Evolutionary conservation across 2,329 filamentous ascomycete species (phyloP).

Genomic region (Xylaria sp.): DNA sequence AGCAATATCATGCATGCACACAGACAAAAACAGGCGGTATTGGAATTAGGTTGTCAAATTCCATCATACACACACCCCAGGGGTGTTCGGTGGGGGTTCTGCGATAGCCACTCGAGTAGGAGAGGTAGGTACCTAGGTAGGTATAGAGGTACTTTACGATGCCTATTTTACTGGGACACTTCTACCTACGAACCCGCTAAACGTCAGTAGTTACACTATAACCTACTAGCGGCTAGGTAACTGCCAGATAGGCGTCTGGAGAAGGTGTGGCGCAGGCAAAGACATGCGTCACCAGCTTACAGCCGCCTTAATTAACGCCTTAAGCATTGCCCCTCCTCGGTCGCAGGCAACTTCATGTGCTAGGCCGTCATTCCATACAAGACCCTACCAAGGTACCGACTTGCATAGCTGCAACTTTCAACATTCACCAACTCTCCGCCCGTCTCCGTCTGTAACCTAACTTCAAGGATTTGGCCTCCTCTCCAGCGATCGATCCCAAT

Average conservation of each 20-base stretch:
- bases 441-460: neutral
- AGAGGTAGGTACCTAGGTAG: neutral
- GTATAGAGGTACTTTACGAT: too few relatives aligned
- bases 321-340: slow-evolving; percentile 22
- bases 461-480: neutral
- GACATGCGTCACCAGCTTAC: slow-evolving; percentile 23
- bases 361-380: slow-evolving; percentile 16
- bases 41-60: neutral
- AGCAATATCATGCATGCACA: neutral
- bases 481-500: slow-evolving; percentile 3
- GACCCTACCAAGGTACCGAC: slow-evolving; percentile 17
- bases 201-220: too few relatives aligned
- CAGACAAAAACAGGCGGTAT: neutral
- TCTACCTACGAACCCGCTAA: too few relatives aligned
- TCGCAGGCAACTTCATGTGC: slow-evolving; percentile 18
- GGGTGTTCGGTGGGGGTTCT: too few relatives aligned
- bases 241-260: neutral
- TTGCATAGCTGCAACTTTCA: slow-evolving; percentile 12
- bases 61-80: neutral
- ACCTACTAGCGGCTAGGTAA: neutral
- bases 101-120: too few relatives aligned
- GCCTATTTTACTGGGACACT: too few relatives aligned
- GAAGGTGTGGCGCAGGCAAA: slow-evolving; percentile 23
- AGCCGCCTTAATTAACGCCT: neutral
- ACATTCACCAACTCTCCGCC: neutral